phyloP scores from a whole-genome alignment of 768 basidiomycete genomes.

The Naganishia vishniacii region DNA sequence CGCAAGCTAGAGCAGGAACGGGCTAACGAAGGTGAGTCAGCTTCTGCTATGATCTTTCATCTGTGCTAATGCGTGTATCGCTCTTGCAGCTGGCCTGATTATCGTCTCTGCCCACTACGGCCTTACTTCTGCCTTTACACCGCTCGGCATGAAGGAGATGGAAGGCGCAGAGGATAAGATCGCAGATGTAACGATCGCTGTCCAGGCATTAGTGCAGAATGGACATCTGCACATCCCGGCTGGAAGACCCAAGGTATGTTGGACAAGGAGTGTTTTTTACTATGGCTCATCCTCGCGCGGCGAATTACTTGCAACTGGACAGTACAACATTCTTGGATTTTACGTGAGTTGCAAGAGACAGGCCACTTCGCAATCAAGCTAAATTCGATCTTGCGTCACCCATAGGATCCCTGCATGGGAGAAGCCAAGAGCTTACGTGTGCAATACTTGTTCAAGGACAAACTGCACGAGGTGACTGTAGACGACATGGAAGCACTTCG shows the following conservation, averaged over 20 bases:
- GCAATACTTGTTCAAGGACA: slow-evolving; percentile 69
- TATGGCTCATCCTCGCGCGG: not conserved
- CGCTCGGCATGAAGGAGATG: slow-evolving; percentile 33
- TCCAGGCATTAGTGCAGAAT: slow-evolving; percentile 73
- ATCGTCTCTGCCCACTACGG: slow-evolving; percentile 72
- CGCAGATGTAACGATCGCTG: slow-evolving; percentile 70
- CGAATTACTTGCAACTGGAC: slow-evolving; percentile 22
- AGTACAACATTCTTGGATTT: slow-evolving; percentile 79
- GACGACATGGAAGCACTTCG: slow-evolving; percentile 62
- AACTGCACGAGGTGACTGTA: slow-evolving; percentile 68
- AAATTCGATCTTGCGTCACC: too few species aligned
- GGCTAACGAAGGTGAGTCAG: slow-evolving; percentile 60
- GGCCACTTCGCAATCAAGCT: not conserved
- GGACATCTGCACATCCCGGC: slow-evolving; percentile 74
- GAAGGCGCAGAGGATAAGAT: slow-evolving; percentile 56
- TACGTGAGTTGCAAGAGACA: slow-evolving; percentile 48
- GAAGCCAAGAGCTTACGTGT: slow-evolving; percentile 64
- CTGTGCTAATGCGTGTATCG: not conserved
- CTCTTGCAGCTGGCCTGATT: slow-evolving; percentile 59
- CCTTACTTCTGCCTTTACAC: slow-evolving; percentile 48
- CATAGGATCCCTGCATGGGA: slow-evolving; percentile 67
- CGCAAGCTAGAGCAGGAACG: slow-evolving; percentile 63
- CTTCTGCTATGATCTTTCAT: too few species aligned
- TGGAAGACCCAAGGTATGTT: slow-evolving; percentile 65
- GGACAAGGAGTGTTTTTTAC: not conserved